phyloP scores from a whole-genome alignment of 169 alveolate species.

The Plasmodium chabaudi region DNA sequence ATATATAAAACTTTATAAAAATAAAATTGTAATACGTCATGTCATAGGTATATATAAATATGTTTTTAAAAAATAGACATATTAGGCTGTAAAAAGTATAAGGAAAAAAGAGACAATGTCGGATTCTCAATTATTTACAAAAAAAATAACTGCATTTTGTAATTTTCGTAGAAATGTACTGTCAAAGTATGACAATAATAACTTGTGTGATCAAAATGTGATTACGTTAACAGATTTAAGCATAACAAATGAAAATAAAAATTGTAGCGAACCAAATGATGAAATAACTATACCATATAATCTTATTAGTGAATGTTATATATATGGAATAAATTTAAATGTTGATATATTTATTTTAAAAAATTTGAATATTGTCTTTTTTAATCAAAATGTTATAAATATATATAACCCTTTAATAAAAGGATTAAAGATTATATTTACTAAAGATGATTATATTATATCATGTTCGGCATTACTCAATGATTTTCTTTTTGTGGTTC shows the following conservation, averaged over 20 bases:
- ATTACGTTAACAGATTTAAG: background rate
- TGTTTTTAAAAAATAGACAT: background rate
- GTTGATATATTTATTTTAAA: conserved; percentile 52
- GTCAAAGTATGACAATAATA: conserved; percentile 22
- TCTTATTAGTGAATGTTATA: conserved; percentile 15
- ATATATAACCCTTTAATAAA: conserved; percentile 64
- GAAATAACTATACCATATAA: conserved; percentile 27
- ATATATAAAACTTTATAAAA: no score
- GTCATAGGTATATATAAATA: no score
- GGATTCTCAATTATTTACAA: background rate
- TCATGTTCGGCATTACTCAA: conserved; percentile 28
- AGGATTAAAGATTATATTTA: conserved; percentile 15
- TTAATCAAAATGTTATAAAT: conserved; percentile 51
- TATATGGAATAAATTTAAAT: conserved; percentile 59
- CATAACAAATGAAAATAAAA: background rate
- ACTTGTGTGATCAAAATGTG: conserved; percentile 15
- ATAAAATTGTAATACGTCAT: background rate
- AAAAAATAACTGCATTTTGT: conserved; percentile 18
- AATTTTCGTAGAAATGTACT: conserved; percentile 59
- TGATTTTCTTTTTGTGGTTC: conserved; percentile 33
- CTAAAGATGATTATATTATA: conserved; percentile 31
- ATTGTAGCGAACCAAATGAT: background rate
- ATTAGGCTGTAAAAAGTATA: no score
- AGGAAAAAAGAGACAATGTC: background rate
- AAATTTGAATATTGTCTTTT: conserved; percentile 37